Evolutionary conservation across 2,329 filamentous ascomycete species (phyloP).

Genomic region (Stagonosporopsis rhizophila): DNA sequence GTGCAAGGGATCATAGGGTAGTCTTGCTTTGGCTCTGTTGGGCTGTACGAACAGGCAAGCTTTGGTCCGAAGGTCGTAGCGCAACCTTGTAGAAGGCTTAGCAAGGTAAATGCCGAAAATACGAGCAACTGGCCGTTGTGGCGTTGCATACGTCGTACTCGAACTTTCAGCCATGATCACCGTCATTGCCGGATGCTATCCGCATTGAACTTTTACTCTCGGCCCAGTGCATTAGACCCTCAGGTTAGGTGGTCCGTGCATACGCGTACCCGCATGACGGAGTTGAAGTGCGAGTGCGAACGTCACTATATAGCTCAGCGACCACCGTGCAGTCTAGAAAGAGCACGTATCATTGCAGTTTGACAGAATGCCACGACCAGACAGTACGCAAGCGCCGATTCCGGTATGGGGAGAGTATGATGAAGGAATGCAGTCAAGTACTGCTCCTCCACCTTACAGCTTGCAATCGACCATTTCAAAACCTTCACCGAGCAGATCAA

Average conservation of each 20-base stretch:
- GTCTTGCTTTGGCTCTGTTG: not conserved
- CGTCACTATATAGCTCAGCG: not conserved
- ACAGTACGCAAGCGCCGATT: conserved; percentile 5
- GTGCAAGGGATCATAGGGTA: not conserved
- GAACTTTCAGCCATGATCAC: not conserved
- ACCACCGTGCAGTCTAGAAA: not conserved
- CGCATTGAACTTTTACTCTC: not conserved
- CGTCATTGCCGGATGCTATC: not conserved
- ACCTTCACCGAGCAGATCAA: not conserved
- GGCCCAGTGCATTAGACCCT: not conserved
- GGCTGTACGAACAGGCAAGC: not conserved
- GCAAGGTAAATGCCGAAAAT: not conserved
- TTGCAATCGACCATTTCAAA: not conserved
- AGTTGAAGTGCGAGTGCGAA: not conserved
- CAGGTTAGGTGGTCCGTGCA: conserved; percentile 3
- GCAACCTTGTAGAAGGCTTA: not conserved
- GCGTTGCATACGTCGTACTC: not conserved
- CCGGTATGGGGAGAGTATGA: conserved; percentile 12
- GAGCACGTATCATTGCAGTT: not conserved
- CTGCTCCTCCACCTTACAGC: conserved; percentile 11
- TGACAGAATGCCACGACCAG: not conserved
- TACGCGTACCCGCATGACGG: conserved; percentile 13
- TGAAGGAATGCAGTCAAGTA: not conserved
- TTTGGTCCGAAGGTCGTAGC: not conserved
- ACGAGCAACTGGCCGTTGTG: not conserved